Evolutionary conservation across 2,329 filamentous ascomycete species (phyloP).

Genomic region (Aspergillus ibericus): DNA sequence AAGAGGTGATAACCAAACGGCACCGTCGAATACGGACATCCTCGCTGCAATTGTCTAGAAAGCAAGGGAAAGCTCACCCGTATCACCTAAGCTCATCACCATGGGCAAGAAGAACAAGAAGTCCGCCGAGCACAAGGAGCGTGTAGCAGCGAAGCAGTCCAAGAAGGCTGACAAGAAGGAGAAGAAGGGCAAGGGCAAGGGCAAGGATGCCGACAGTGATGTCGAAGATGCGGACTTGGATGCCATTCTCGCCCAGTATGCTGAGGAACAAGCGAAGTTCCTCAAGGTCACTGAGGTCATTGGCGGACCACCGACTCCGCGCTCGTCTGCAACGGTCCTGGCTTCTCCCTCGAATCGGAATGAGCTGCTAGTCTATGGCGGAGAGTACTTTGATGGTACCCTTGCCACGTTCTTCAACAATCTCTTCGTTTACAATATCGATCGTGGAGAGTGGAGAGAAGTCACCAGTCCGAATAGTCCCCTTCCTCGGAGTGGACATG

Average conservation of each 20-base stretch:
- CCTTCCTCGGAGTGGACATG: constrained; percentile 86
- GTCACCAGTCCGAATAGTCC: constrained; percentile 91
- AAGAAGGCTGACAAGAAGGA: constrained; percentile 75
- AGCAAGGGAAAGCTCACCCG: neutral
- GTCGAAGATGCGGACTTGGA: constrained; percentile 92
- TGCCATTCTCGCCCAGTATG: constrained; percentile 87
- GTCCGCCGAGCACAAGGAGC: constrained; percentile 57
- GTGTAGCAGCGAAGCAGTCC: constrained; percentile 71
- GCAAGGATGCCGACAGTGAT: constrained; percentile 73
- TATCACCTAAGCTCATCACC: constrained; percentile 3
- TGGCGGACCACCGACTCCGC: constrained; percentile 70
- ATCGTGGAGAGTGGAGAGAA: constrained; percentile 84
- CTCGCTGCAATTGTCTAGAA: neutral
- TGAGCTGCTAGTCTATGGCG: constrained; percentile 87
- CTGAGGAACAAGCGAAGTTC: constrained; percentile 88
- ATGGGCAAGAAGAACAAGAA: constrained; percentile 60
- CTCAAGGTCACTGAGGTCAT: constrained; percentile 86
- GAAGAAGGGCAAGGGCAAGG: constrained; percentile 75
- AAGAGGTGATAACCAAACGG: neutral
- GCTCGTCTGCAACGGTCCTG: constrained; percentile 77
- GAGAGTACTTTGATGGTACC: constrained; percentile 93
- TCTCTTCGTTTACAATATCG: constrained; percentile 69
- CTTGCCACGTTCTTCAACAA: constrained; percentile 72
- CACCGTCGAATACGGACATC: neutral
- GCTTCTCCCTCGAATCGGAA: constrained; percentile 83